Conservation (phyloP, 139 green algal species). For the Picochlorum sp. region DNA sequence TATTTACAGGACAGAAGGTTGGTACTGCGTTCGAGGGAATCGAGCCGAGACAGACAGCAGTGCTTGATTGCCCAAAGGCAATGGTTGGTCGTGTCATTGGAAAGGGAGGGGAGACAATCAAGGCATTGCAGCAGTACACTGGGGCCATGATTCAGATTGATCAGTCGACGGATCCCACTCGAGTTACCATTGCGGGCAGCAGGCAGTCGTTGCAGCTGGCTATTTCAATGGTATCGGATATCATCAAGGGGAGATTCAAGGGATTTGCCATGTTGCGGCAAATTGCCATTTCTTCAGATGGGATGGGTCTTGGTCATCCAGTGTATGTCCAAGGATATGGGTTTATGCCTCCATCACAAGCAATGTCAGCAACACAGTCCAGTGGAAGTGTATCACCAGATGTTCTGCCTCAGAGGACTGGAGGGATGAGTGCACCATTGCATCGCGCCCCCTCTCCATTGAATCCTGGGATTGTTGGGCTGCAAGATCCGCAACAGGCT, state of each 20-base stretch:
- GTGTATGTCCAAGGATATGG: slow-evolving; percentile 47
- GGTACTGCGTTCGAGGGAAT: not conserved
- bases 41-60: slow-evolving; percentile 32
- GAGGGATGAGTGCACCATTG: no score
- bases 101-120: slow-evolving; percentile 90
- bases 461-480: no score
- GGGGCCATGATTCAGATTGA: slow-evolving; percentile 77
- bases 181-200: slow-evolving; percentile 74
- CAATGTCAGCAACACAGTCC: not conserved
- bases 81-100: slow-evolving; percentile 90
- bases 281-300: slow-evolving; percentile 23
- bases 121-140: slow-evolving; percentile 77
- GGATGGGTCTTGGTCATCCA: slow-evolving; percentile 16
- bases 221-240: slow-evolving; percentile 38
- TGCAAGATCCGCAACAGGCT: no score
- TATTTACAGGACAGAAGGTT: no score
- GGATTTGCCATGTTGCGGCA: slow-evolving; percentile 53
- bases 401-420: not conserved
- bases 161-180: slow-evolving; percentile 72
- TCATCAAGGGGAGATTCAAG: slow-evolving; percentile 51
- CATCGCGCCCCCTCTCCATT: no score
- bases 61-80: slow-evolving; percentile 75
- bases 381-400: slow-evolving; percentile 2
- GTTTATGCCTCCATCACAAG: slow-evolving; percentile 46
- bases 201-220: slow-evolving; percentile 37